Evolutionary conservation across 345 rosid species (phyloP).

Genomic region (Erucastrum elatum): DNA sequence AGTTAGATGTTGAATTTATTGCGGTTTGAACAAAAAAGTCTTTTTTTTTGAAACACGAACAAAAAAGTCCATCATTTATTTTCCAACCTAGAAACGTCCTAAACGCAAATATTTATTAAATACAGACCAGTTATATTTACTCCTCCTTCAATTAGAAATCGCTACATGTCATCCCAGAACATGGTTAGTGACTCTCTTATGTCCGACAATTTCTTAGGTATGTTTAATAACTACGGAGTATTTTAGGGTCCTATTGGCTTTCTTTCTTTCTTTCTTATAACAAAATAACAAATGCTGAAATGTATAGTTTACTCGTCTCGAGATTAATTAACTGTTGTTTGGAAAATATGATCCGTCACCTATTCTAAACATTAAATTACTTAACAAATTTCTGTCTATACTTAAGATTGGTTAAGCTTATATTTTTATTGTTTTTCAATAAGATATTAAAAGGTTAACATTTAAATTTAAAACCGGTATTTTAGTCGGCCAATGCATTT

Average conservation of each 20-base stretch:
- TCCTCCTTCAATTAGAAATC: constrained; percentile 1
- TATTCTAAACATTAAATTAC: too few relatives aligned
- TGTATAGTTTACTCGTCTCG: background rate
- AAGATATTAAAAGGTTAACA: too few relatives aligned
- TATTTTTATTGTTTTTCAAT: too few relatives aligned
- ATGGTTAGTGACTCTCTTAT: background rate
- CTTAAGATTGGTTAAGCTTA: background rate
- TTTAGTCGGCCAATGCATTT: background rate
- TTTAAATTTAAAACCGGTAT: too few relatives aligned
- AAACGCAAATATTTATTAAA: constrained; percentile 11
- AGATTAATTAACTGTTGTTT: background rate
- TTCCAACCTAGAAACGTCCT: constrained; percentile 11
- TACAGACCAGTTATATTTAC: background rate
- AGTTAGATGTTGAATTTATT: constrained; percentile 37
- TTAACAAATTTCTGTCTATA: background rate
- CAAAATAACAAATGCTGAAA: background rate
- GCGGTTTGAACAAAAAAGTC: too few relatives aligned
- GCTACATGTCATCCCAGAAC: constrained; percentile 17
- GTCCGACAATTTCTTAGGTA: constrained; percentile 1
- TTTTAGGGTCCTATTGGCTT: background rate
- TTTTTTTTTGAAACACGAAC: too few relatives aligned
- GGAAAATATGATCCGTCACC: background rate
- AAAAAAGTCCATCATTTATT: constrained; percentile 1
- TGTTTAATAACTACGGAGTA: background rate
- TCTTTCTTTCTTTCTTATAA: background rate